Base-by-base conservation (phyloP, 305 asterid genomes). In the Andrographis paniculata region DNA sequence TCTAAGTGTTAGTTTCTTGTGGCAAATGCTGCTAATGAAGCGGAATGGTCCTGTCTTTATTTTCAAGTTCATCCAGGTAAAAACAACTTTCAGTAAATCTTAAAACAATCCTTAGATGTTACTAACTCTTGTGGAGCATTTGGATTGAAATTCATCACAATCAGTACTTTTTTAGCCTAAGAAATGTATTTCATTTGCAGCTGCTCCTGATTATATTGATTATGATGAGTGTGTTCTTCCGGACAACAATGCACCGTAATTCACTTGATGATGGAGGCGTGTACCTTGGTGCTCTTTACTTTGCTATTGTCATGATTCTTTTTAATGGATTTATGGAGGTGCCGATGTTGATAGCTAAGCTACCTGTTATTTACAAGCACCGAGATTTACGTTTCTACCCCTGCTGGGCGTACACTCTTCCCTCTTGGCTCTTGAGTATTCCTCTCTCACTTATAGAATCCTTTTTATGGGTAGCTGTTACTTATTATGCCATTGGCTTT, bases 271-370 rank as follows among this genome's bases (percentile, higher is more conserved):
- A 82, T 59, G 94, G 91, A 52, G 94, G 84, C 58, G 61, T 82
- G 49, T 82, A 74, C 58, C 89, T 82, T 14, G 94, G 94, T 14
- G 94, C 91, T 22, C 75, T 82, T 17, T 79, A 79, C 71, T 82
- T 79, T 60, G 84, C 80, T 17, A 76, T 79, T 52, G 91, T 82
- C 53, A 79, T 79, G 84, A 73, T 79, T 69, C 86, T 82, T 55
- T 82, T 82, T 56, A 82, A 82, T 55, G 94, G 94, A 44, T 82
- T 82, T 51, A 63, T 74, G 84, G 94, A 82, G 75, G 91, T 82
- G 41, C 87, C 91, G 1, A 79, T 82, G 87, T 63, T 79, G 71
- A 74, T 82, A 52, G 61, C 84, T 24, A 82, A 82, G 71, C 87
- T 82, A 59, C 91, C 94, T 14, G 76, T 82, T 62, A 67, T 82